Evolutionary conservation across 805 yeast species (phyloP).

Genomic region (Wickerhamomyces bovis): DNA sequence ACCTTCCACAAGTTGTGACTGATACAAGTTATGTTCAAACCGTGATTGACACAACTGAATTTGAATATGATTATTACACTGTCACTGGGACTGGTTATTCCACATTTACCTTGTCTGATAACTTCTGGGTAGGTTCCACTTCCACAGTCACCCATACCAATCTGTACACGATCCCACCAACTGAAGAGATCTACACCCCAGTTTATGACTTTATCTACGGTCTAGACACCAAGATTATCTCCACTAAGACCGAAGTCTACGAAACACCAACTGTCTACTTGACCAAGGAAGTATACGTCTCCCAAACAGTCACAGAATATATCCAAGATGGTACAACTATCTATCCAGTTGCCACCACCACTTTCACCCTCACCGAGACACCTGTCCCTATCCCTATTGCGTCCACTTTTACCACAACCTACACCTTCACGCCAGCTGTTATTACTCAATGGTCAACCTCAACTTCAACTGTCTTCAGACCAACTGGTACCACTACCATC

Average conservation of each 20-base stretch:
- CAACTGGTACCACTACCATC: conserved; percentile 1
- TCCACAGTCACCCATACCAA: conserved; percentile 3
- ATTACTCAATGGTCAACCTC: conserved; percentile 3
- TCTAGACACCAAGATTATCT: conserved; percentile 5
- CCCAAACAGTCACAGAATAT: conserved; percentile 13
- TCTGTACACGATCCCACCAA: conserved; percentile 5
- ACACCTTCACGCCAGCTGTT: neutral
- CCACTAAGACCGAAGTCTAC: conserved; percentile 13
- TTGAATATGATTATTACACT: conserved; percentile 4
- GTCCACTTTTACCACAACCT: neutral
- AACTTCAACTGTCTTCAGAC: neutral
- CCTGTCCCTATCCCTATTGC: conserved; percentile 1
- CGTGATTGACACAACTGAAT: conserved; percentile 1
- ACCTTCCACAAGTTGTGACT: conserved; percentile 1
- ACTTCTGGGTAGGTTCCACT: conserved; percentile 14
- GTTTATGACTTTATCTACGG: conserved; percentile 13
- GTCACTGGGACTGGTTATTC: conserved; percentile 9
- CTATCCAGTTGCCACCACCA: conserved; percentile 15
- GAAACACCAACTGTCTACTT: conserved; percentile 12
- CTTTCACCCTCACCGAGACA: conserved; percentile 8
- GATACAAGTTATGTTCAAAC: conserved; percentile 1
- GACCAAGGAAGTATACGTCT: conserved; percentile 3
- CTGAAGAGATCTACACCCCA: conserved; percentile 2
- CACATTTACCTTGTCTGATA: conserved; percentile 13
- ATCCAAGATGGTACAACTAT: conserved; percentile 8